A percentile compares a stretch with the other conserved stretches of the same genome.
These are phyloP conservation scores for Apophysomyces elegans DNA, from an alignment of 371 early-diverging fungal species.

Conservation along the genomic window DNA sequence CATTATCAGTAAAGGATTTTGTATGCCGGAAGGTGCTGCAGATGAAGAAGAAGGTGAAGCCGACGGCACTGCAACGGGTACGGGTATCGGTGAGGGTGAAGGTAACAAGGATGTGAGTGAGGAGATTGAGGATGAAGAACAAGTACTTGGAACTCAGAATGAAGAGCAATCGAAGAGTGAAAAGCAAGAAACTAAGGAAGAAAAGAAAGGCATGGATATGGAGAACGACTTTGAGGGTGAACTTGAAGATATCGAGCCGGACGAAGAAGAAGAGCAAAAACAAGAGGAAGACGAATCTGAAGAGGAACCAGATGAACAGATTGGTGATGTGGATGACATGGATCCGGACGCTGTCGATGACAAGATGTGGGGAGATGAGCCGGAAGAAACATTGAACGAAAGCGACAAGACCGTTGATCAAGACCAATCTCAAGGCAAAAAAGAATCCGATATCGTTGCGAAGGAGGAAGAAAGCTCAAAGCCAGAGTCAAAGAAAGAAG, in stretches of 20 bases:
- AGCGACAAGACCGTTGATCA: conserved; percentile 66
- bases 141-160: conserved; percentile 88
- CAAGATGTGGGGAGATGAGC: conserved; percentile 95
- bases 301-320: conserved; percentile 85
- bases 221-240: conserved; percentile 95
- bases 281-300: conserved; percentile 60
- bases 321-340: conserved; percentile 89
- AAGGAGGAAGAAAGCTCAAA: conserved; percentile 65
- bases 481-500: conserved; percentile 36
- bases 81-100: conserved; percentile 96
- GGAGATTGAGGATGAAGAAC: conserved; percentile 96
- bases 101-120: conserved; percentile 96
- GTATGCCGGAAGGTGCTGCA: conserved; percentile 74
- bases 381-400: conserved; percentile 72
- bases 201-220: conserved; percentile 96
- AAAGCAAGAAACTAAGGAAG: conserved; percentile 69
- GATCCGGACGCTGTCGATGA: conserved; percentile 94
- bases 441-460: conserved; percentile 70
- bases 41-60: conserved; percentile 67
- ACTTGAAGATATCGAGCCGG: conserved; percentile 86
- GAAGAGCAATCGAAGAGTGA: conserved; percentile 68
- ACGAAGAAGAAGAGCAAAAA: conserved; percentile 64
- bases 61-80: conserved; percentile 73
- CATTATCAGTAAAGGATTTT: conserved; percentile 85
- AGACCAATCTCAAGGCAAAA: conserved; percentile 53